Evolutionary conservation across 441 rosid species (phyloP), one percentile per base, ranked within the genome.

Genomic region (Pelargonium australe): DNA sequence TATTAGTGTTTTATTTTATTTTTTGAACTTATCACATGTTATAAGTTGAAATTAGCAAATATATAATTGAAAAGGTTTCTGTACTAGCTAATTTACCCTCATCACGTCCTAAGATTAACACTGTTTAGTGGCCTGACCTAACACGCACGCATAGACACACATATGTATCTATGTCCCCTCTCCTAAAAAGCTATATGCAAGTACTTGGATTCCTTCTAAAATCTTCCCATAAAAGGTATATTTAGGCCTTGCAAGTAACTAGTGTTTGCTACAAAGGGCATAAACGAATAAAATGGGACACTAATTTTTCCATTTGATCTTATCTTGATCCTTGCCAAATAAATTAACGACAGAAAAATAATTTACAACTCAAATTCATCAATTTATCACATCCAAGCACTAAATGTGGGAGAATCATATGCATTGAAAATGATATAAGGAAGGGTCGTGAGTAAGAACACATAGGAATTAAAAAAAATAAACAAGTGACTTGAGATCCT

Each of bases 401-500:
- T 37, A 37, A 10, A 47, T 49, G 57, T 49, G 0, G 57, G 57
- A 49, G 57, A 49, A n/a, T 49, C 20, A 0, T n/a, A 16, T 13
- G 19, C 16, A 51, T 51, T 14, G 20, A n/a, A n/a, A 51, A 5
- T n/a, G 19, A 51, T 51, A 14, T 49, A 49, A 13, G n/a, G 41
- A 37, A 5, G 57, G 5, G 19, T 49, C 17, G 1, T 16, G 63
- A 58, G 10, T 23, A 58, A 13, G 10, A 49, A n/a, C 57, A 49
- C 13, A 49, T 12, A 3, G 16, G 57, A 10, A 5, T 2, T 16
- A 58, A 23, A 16, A 58, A 12, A 4, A 66, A 7, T 23, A 63
- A 67, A 66, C n/a, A 67, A 25, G 71, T 28, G 66, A 71, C 23
- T 12, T 37, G 49, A 65, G 69, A 63, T 77, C 72, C 72, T 66